These are phyloP conservation scores for Brassica nigra DNA, from an alignment of 345 rosid species.

Conservation along the genomic window DNA sequence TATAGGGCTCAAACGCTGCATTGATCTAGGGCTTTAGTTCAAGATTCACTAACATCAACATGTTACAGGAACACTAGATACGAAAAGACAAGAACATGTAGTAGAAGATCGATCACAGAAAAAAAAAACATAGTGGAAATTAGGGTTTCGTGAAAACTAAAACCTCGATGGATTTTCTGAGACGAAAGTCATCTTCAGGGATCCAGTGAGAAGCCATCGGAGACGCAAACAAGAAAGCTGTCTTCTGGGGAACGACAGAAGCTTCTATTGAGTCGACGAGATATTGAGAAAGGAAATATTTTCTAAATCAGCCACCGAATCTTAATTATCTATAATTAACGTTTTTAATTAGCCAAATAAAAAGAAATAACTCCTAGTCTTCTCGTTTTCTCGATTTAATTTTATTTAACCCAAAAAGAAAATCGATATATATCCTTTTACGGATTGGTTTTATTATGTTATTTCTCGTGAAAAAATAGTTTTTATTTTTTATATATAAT, in stretches of 20 bases:
- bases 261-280: background rate
- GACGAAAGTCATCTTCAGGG: conserved; percentile 33
- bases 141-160: conserved; percentile 15
- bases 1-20: background rate
- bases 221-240: background rate
- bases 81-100: background rate
- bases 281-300: conserved; percentile 14
- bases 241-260: background rate
- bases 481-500: background rate
- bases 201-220: conserved; percentile 23
- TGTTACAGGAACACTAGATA: background rate
- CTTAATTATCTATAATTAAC: conserved; percentile 1
- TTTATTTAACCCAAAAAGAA: background rate
- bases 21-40: background rate
- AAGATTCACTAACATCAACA: background rate
- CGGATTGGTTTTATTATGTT: background rate
- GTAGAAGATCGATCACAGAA: background rate
- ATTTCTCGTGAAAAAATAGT: background rate
- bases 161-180: conserved; percentile 36
- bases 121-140: background rate
- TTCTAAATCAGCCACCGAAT: conserved; percentile 11
- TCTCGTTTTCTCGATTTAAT: background rate
- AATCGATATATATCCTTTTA: background rate
- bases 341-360: conserved; percentile 3
- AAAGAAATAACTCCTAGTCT: background rate